These are phyloP conservation scores for Trifolium subterraneum DNA, from an alignment of 306 rosid genomes.

Conservation along the genomic window DNA sequence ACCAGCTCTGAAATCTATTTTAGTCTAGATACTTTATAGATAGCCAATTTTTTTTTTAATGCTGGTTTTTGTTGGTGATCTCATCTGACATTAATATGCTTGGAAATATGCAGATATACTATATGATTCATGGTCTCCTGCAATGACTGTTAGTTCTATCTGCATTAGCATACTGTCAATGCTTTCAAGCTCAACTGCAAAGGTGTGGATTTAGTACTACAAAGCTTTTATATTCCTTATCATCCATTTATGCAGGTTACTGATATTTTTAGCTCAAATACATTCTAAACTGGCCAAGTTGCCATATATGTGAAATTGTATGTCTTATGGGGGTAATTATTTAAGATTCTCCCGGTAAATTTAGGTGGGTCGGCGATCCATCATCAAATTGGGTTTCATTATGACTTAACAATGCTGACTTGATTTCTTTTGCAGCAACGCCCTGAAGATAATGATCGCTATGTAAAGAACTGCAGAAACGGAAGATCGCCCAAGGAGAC, in stretches of 20 bases:
- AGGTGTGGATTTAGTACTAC: constrained; percentile 61
- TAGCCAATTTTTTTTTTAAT: neutral
- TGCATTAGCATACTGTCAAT: constrained; percentile 99
- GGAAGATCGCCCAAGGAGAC: constrained; percentile 99
- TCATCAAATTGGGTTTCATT: constrained; percentile 23
- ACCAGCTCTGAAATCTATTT: constrained; percentile 21
- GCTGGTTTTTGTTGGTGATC: constrained; percentile 22
- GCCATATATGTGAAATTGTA: constrained; percentile 12
- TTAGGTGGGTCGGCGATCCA: constrained; percentile 1
- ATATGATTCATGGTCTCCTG: constrained; percentile 99
- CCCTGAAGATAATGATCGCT: constrained; percentile 98
- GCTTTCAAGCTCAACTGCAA: constrained; percentile 95
- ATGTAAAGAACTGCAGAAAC: constrained; percentile 97
- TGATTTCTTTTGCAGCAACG: constrained; percentile 83
- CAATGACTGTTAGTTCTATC: constrained; percentile 99
- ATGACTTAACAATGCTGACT: constrained; percentile 17
- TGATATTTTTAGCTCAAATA: neutral
- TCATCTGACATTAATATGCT: constrained; percentile 48
- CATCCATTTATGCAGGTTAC: constrained; percentile 16
- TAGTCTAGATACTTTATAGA: constrained; percentile 6
- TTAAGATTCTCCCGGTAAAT: neutral
- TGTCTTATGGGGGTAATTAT: neutral
- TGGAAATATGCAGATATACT: constrained; percentile 79
- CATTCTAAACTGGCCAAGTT: neutral
- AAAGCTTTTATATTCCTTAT: constrained; percentile 27